A percentile compares a stretch with the other conserved stretches of the same genome.
Conservation (phyloP, 164 flowering plant species). For the Nymphaea colorata region DNA sequence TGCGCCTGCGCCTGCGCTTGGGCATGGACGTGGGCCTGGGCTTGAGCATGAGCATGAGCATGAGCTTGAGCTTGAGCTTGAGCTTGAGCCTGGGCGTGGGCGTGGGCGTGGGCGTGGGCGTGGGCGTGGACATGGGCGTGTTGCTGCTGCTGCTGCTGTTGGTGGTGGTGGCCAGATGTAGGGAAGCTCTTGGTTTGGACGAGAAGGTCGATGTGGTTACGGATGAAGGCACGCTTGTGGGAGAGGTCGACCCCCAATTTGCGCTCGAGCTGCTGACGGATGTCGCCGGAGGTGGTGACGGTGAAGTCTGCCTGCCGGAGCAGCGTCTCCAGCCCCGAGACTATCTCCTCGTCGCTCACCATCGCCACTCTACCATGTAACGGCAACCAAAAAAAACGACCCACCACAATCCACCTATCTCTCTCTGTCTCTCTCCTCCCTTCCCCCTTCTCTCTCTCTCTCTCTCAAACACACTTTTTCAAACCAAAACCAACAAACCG, state of each 20-base stretch:
- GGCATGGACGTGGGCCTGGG: background rate
- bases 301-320: conserved; percentile 50
- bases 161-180: conserved; percentile 18
- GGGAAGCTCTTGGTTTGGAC: conserved; percentile 16
- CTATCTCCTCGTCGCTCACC: conserved; percentile 73
- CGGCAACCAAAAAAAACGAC: too few relatives aligned
- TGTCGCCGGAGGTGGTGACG: conserved; percentile 30
- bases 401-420: too few relatives aligned
- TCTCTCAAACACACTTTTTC: too few relatives aligned
- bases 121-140: too few relatives aligned
- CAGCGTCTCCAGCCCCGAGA: conserved; percentile 39
- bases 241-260: conserved; percentile 53
- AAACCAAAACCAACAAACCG: too few relatives aligned
- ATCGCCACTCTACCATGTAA: conserved; percentile 6
- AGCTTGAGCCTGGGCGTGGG: background rate
- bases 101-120: too few relatives aligned
- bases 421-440: too few relatives aligned
- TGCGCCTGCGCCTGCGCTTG: background rate
- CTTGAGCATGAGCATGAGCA: background rate
- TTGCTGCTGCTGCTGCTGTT: conserved; percentile 1
- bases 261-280: conserved; percentile 47
- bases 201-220: conserved; percentile 42
- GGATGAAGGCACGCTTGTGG: conserved; percentile 47
- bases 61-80: background rate
- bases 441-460: too few relatives aligned